A percentile compares a stretch with the other conserved stretches of the same genome.
Conservation (phyloP, 2,329 filamentous ascomycete species). For the Xylaria sp. region DNA sequence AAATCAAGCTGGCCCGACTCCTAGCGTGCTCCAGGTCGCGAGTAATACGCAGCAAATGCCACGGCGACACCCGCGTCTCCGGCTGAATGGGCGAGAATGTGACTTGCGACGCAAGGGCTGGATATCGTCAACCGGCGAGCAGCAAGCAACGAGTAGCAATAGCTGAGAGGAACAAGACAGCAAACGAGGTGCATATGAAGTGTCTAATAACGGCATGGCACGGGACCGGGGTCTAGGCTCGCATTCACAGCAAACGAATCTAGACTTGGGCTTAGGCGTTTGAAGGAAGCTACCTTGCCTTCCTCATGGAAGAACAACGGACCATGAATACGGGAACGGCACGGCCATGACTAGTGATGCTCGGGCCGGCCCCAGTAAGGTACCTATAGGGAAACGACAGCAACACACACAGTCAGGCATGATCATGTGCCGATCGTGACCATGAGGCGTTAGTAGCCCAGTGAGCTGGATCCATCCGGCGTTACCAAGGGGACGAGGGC, state of each 20-base stretch:
- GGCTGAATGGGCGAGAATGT: neutral
- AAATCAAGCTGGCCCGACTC: neutral
- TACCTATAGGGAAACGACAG: neutral
- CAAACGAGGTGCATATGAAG: neutral
- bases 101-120: neutral
- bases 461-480: slow-evolving; percentile 2
- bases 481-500: neutral
- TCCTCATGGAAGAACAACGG: neutral
- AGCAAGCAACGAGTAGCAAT: no score
- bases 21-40: neutral
- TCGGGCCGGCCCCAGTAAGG: slow-evolving; percentile 6
- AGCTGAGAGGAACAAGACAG: neutral
- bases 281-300: neutral
- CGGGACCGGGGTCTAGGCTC: neutral
- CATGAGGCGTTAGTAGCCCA: neutral
- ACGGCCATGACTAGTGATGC: slow-evolving; percentile 7
- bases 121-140: no score
- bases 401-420: slow-evolving; percentile 7
- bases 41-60: neutral
- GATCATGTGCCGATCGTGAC: slow-evolving; percentile 6
- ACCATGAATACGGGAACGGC: neutral
- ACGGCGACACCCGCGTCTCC: neutral
- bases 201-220: slow-evolving; percentile 5
- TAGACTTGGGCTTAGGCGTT: neutral
- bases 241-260: neutral